Percentiles rank a stretch among this genome's conserved stretches.
These are phyloP conservation scores for Kernera saxatilis DNA, from an alignment of 345 rosid species.

Conservation along the genomic window DNA sequence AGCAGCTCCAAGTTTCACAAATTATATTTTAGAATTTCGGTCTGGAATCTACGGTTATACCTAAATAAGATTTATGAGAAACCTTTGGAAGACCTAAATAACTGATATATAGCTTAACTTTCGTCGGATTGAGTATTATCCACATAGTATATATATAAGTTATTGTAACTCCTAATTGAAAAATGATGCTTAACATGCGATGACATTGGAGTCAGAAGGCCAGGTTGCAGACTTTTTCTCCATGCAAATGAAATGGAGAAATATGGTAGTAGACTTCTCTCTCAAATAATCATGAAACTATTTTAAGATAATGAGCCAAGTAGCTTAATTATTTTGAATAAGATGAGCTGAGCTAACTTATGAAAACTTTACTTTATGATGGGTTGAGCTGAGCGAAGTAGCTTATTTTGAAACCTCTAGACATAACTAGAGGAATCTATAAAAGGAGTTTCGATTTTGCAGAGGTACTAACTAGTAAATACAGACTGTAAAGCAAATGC, in stretches of 20 bases:
- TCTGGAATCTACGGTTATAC: not conserved
- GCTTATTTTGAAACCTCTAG: too few relatives aligned
- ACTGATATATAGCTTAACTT: not conserved
- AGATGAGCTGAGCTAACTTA: too few relatives aligned
- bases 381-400: too few relatives aligned
- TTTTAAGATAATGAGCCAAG: not conserved
- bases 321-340: too few relatives aligned
- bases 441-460: not conserved
- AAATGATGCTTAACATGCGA: not conserved
- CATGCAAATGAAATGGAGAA: not conserved
- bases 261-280: not conserved
- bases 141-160: not conserved
- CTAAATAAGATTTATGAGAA: not conserved
- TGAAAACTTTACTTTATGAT: too few relatives aligned
- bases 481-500: not conserved
- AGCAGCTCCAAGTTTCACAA: not conserved
- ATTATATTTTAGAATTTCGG: not conserved
- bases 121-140: not conserved
- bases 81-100: not conserved
- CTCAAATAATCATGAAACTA: not conserved
- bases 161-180: not conserved
- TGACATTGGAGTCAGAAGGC: not conserved
- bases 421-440: too few relatives aligned
- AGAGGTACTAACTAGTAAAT: not conserved
- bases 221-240: not conserved